Evolutionary conservation across 2,329 filamentous ascomycete species (phyloP).

Genomic region (Thermothelomyces thermophilus): DNA sequence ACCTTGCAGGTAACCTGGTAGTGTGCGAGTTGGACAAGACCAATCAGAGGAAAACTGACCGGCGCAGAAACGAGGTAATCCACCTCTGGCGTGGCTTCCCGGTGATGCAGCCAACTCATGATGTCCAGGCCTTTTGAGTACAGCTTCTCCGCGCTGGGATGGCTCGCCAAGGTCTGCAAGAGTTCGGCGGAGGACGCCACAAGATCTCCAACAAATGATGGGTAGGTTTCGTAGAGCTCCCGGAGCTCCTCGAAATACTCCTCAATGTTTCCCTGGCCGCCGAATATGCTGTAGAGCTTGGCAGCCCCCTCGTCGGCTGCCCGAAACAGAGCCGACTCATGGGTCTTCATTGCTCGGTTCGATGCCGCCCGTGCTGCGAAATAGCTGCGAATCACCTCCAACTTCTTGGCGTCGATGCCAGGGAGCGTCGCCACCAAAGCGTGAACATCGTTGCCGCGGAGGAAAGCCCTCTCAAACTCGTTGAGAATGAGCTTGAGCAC

Average conservation of each 20-base stretch:
- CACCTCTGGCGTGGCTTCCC: constrained; percentile 82
- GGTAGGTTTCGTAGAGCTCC: constrained; percentile 85
- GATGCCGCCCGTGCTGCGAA: constrained; percentile 80
- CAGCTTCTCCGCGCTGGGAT: constrained; percentile 85
- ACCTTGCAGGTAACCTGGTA: constrained; percentile 92
- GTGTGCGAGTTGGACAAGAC: constrained; percentile 90
- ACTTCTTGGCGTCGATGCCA: constrained; percentile 88
- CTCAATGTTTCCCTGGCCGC: constrained; percentile 97
- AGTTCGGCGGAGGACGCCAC: constrained; percentile 75
- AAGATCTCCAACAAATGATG: constrained; percentile 81
- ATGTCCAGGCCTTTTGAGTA: constrained; percentile 97
- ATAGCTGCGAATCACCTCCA: constrained; percentile 83
- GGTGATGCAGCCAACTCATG: constrained; percentile 84
- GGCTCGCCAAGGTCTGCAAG: constrained; percentile 75
- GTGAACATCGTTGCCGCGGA: constrained; percentile 94
- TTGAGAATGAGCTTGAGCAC: constrained; percentile 87
- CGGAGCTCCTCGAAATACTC: constrained; percentile 98
- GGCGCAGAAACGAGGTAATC: constrained; percentile 93
- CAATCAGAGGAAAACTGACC: constrained; percentile 93
- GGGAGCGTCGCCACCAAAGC: constrained; percentile 78
- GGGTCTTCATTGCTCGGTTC: constrained; percentile 79
- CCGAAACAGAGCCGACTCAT: constrained; percentile 87
- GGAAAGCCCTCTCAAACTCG: constrained; percentile 93
- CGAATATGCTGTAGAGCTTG: constrained; percentile 88
- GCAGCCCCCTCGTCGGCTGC: constrained; percentile 79